These are phyloP conservation scores for Boeremia exigua DNA, from an alignment of 2,329 filamentous ascomycete genomes.

Conservation along the genomic window DNA sequence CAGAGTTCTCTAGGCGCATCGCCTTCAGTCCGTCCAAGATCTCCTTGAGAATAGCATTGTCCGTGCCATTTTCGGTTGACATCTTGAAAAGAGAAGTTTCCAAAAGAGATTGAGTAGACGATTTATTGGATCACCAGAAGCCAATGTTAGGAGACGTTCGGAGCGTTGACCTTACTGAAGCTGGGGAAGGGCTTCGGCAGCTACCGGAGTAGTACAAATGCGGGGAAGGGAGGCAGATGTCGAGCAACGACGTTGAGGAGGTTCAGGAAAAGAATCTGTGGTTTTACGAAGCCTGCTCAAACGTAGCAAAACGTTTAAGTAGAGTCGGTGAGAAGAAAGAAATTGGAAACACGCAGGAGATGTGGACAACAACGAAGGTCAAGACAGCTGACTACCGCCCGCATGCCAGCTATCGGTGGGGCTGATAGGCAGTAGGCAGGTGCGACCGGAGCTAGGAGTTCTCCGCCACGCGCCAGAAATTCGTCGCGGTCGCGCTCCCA, in stretches of 20 bases:
- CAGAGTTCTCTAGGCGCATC: slow-evolving; percentile 62
- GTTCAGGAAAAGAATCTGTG: not conserved
- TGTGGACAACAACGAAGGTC: slow-evolving; percentile 17
- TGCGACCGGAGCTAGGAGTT: slow-evolving; percentile 25
- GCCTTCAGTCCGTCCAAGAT: slow-evolving; percentile 62
- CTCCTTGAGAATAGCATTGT: slow-evolving; percentile 56
- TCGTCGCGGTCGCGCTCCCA: slow-evolving; percentile 13
- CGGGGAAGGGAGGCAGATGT: slow-evolving; percentile 10
- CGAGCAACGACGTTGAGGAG: not conserved
- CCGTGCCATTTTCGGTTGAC: slow-evolving; percentile 38
- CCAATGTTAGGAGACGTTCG: slow-evolving; percentile 2
- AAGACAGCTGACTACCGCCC: slow-evolving; percentile 22
- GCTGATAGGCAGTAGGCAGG: slow-evolving; percentile 40
- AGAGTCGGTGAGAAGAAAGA: slow-evolving; percentile 14
- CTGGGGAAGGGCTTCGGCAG: slow-evolving; percentile 17
- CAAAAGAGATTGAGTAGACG: slow-evolving; percentile 1
- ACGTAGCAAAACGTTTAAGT: slow-evolving; percentile 17
- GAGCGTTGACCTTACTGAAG: slow-evolving; percentile 1
- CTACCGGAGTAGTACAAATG: slow-evolving; percentile 15
- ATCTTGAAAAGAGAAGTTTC: slow-evolving; percentile 25
- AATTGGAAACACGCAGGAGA: slow-evolving; percentile 7
- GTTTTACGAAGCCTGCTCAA: slow-evolving; percentile 7
- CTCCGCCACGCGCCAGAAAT: slow-evolving; percentile 17
- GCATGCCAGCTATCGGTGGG: slow-evolving; percentile 29
- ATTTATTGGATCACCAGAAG: slow-evolving; percentile 1